Conservation (phyloP, 345 rosid species). For the Nephelium lappaceum region DNA sequence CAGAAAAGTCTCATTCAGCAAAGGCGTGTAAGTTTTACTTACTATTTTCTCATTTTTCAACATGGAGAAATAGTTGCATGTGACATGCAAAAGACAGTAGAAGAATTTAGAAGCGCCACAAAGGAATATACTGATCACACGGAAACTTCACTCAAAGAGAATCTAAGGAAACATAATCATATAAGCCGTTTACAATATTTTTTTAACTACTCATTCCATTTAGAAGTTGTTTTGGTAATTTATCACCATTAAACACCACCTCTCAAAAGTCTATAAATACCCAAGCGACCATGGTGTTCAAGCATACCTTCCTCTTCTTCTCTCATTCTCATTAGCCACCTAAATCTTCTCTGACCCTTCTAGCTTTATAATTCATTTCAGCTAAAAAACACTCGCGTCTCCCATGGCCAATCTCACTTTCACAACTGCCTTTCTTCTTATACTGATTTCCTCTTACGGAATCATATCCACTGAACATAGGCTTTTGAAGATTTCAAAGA, state of each 20-base stretch:
- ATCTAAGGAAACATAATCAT: conserved; percentile 38
- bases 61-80: conserved; percentile 38
- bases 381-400: background rate
- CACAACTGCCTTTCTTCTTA: conserved; percentile 18
- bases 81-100: conserved; percentile 41
- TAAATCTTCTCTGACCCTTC: too few relatives aligned
- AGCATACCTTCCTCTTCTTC: conserved; percentile 14
- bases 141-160: conserved; percentile 4
- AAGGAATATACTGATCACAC: conserved; percentile 5
- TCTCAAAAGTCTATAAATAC: conserved; percentile 36
- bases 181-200: conserved; percentile 12
- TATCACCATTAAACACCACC: background rate
- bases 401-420: conserved; percentile 25
- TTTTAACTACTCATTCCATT: background rate
- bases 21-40: conserved; percentile 13
- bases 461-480: conserved; percentile 30
- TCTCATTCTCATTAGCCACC: background rate
- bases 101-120: background rate
- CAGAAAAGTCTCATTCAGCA: conserved; percentile 37
- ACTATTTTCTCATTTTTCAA: background rate
- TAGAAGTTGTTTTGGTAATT: background rate
- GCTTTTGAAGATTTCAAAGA: conserved; percentile 6
- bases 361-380: too few relatives aligned
- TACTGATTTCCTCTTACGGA: conserved; percentile 23
- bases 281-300: conserved; percentile 9